Evolutionary conservation across 2,329 filamentous ascomycete species (phyloP).

Genomic region (Fusarium goolgardi): DNA sequence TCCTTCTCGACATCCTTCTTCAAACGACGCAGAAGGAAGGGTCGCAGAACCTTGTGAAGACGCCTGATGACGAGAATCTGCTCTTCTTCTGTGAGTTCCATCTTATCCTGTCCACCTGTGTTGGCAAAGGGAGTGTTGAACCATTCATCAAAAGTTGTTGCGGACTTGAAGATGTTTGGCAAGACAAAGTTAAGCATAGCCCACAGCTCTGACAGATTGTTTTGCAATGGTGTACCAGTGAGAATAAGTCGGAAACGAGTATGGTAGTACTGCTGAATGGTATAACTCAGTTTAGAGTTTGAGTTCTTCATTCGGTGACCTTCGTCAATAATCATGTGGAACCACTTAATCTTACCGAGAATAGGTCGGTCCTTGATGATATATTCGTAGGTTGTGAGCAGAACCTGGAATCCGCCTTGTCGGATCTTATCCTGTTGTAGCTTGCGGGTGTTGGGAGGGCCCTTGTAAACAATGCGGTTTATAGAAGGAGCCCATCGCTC

Average conservation of each 20-base stretch:
- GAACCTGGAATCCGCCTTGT: slow-evolving; percentile 93
- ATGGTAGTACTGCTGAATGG: slow-evolving; percentile 93
- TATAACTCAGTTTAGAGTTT: slow-evolving; percentile 94
- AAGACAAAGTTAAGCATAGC: slow-evolving; percentile 98
- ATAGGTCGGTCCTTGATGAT: slow-evolving; percentile 98
- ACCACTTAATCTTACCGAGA: slow-evolving; percentile 98
- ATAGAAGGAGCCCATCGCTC: slow-evolving; percentile 98
- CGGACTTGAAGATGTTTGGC: slow-evolving; percentile 98
- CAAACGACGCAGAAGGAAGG: slow-evolving; percentile 96
- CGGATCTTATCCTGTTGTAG: slow-evolving; percentile 93
- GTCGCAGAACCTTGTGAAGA: slow-evolving; percentile 95
- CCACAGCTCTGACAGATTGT: slow-evolving; percentile 96
- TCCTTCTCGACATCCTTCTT: slow-evolving; percentile 99
- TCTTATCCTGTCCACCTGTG: slow-evolving; percentile 96
- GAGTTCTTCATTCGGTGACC: slow-evolving; percentile 99
- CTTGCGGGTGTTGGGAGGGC: slow-evolving; percentile 88
- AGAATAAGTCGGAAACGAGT: slow-evolving; percentile 96
- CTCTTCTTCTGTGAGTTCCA: slow-evolving; percentile 99
- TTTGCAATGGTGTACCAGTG: slow-evolving; percentile 96
- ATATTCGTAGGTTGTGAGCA: slow-evolving; percentile 98
- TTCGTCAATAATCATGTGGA: slow-evolving; percentile 99
- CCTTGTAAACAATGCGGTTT: slow-evolving; percentile 93
- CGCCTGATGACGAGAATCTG: slow-evolving; percentile 97
- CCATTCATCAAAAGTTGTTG: slow-evolving; percentile 99
- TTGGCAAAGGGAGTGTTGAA: slow-evolving; percentile 99